Conservation (phyloP, 768 basidiomycete genomes). For the Leccinum disarticulatum region DNA sequence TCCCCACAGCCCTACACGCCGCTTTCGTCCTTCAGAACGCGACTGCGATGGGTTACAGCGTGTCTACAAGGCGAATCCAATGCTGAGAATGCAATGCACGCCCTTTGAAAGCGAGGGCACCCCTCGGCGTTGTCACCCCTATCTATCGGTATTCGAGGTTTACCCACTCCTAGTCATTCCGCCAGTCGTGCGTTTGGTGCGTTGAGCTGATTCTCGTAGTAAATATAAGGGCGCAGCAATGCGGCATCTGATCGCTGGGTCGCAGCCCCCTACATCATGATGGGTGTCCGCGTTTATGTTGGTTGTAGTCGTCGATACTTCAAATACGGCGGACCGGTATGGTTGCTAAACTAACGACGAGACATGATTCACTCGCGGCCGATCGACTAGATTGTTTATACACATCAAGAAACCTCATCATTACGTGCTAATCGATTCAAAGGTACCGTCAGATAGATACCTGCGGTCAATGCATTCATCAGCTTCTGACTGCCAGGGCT, state of each 20-base stretch:
- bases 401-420: background rate
- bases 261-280: background rate
- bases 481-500: background rate
- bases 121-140: background rate
- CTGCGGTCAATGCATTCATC: background rate
- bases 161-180: background rate
- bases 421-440: background rate
- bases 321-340: background rate
- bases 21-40: slow-evolving; percentile 11
- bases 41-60: background rate
- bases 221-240: background rate
- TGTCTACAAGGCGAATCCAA: slow-evolving; percentile 8
- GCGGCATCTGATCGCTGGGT: slow-evolving; percentile 1
- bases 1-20: slow-evolving; percentile 17
- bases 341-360: background rate
- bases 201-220: background rate
- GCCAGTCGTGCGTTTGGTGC: background rate
- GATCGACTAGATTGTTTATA: background rate
- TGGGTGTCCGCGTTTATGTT: slow-evolving; percentile 3
- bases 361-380: background rate
- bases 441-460: background rate
- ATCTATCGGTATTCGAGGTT: background rate
- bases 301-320: background rate
- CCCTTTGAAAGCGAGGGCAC: background rate
- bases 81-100: slow-evolving; percentile 1